phyloP scores from a whole-genome alignment of 352 stramenopile genomes.

The Phytophthora pinifolia region DNA sequence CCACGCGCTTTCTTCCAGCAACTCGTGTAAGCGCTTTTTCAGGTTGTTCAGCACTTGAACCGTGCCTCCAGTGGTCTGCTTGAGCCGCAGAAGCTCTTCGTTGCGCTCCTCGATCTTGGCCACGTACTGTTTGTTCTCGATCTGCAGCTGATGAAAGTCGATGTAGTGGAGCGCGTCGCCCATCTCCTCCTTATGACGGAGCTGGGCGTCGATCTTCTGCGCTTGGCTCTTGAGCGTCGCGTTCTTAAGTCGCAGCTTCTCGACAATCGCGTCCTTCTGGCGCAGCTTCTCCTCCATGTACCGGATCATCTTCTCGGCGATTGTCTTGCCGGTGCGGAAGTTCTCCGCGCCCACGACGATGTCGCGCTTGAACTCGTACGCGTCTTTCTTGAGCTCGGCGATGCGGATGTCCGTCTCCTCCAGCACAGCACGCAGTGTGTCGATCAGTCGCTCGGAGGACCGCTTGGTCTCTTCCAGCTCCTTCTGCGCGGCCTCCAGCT shows the following conservation, averaged over 20 bases:
- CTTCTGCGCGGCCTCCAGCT: constrained; percentile 89
- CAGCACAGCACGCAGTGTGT: constrained; percentile 91
- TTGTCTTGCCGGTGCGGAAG: constrained; percentile 92
- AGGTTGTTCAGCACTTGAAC: constrained; percentile 91
- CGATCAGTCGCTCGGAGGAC: constrained; percentile 92
- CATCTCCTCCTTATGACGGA: constrained; percentile 95
- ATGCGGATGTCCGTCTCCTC: constrained; percentile 95
- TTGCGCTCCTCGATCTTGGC: constrained; percentile 95
- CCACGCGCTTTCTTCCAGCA: constrained; percentile 84
- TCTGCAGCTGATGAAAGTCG: constrained; percentile 95
- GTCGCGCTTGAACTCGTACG: constrained; percentile 96
- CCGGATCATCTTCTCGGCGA: constrained; percentile 92
- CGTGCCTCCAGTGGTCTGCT: constrained; percentile 89
- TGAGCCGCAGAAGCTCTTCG: constrained; percentile 92
- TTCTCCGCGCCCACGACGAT: constrained; percentile 95
- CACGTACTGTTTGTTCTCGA: constrained; percentile 97
- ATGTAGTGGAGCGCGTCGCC: constrained; percentile 96
- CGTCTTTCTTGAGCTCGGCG: constrained; percentile 94
- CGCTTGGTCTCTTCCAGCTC: constrained; percentile 89
- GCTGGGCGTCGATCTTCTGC: constrained; percentile 90
- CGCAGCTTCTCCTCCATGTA: constrained; percentile 96
- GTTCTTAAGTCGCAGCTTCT: constrained; percentile 95
- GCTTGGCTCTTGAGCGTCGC: constrained; percentile 91
- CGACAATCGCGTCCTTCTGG: constrained; percentile 91
- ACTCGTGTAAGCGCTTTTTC: constrained; percentile 88